Conservation (phyloP, 805 yeast genomes). For the Wickerhamiella hasegawae region DNA sequence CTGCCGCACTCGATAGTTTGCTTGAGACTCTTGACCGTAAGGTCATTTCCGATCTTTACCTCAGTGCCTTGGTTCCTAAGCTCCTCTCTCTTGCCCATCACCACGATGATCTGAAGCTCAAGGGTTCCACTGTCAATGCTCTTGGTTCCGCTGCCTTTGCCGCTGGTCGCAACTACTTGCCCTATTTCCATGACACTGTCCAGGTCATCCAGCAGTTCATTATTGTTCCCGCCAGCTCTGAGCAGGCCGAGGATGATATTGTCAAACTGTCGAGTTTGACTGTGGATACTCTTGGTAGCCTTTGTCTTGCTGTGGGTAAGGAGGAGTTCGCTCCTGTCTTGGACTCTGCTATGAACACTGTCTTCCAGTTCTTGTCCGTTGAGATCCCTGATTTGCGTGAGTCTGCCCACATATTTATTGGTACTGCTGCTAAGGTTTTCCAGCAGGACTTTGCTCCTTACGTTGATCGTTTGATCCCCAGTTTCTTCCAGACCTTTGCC, state of each 20-base stretch:
- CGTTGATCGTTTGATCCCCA: conserved; percentile 69
- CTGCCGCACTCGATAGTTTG: conserved; percentile 79
- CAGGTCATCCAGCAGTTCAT: conserved; percentile 70
- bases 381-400: conserved; percentile 81
- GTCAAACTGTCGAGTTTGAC: conserved; percentile 87
- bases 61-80: conserved; percentile 82
- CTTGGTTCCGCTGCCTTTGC: conserved; percentile 96
- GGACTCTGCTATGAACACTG: conserved; percentile 75
- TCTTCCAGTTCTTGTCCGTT: conserved; percentile 60
- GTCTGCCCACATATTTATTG: conserved; percentile 83
- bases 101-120: conserved; percentile 36
- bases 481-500: conserved; percentile 64
- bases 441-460: conserved; percentile 80
- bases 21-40: conserved; percentile 84
- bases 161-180: conserved; percentile 72
- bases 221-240: conserved; percentile 32
- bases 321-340: conserved; percentile 76
- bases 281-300: conserved; percentile 81
- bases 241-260: conserved; percentile 66
- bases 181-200: conserved; percentile 72
- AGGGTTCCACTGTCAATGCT: conserved; percentile 70
- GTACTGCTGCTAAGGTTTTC: conserved; percentile 89
- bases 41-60: conserved; percentile 56
- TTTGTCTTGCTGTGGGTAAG: conserved; percentile 94
- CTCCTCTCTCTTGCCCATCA: conserved; percentile 67